Conservation (phyloP, 192 early-diverging fungal species). For the Spizellomyces sp. region DNA sequence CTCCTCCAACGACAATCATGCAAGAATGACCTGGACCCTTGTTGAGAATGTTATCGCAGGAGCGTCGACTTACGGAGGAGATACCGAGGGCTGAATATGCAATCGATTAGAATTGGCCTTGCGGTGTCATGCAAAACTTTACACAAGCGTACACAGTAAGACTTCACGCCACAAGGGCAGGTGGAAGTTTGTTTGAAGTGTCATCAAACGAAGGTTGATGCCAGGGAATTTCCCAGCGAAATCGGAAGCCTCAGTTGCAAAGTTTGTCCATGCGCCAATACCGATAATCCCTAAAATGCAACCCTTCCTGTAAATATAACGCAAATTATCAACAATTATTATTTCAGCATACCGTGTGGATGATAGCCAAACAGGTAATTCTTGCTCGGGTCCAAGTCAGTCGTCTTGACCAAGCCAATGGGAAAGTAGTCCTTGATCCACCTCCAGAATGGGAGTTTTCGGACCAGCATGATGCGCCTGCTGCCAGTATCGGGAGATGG, state of each 20-base stretch:
- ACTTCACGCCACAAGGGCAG: slow-evolving; percentile 87
- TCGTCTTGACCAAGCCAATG: slow-evolving; percentile 76
- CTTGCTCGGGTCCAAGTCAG: slow-evolving; percentile 76
- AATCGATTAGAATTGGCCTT: background rate
- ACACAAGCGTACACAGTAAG: slow-evolving; percentile 47
- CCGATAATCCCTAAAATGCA: slow-evolving; percentile 70
- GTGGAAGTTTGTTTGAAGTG: slow-evolving; percentile 79
- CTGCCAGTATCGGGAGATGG: slow-evolving; percentile 79
- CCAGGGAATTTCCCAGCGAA: slow-evolving; percentile 79
- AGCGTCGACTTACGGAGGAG: slow-evolving; percentile 72
- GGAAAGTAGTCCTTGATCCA: slow-evolving; percentile 85
- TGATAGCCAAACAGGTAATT: slow-evolving; percentile 95
- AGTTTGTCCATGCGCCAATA: slow-evolving; percentile 79
- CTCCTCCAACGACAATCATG: slow-evolving; percentile 91
- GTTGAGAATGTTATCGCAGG: slow-evolving; percentile 75
- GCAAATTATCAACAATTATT: too few relatives aligned
- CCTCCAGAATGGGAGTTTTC: slow-evolving; percentile 66
- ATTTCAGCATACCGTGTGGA: slow-evolving; percentile 63
- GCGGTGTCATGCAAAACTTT: background rate
- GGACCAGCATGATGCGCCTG: slow-evolving; percentile 54
- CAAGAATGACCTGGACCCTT: slow-evolving; percentile 68
- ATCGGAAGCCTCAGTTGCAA: slow-evolving; percentile 78
- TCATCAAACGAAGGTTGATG: slow-evolving; percentile 76
- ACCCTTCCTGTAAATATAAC: too few relatives aligned
- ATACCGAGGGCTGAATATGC: slow-evolving; percentile 60